These are phyloP conservation scores for Amoebophrya sp. DNA, from an alignment of 169 alveolate genomes.

Conservation along the genomic window DNA sequence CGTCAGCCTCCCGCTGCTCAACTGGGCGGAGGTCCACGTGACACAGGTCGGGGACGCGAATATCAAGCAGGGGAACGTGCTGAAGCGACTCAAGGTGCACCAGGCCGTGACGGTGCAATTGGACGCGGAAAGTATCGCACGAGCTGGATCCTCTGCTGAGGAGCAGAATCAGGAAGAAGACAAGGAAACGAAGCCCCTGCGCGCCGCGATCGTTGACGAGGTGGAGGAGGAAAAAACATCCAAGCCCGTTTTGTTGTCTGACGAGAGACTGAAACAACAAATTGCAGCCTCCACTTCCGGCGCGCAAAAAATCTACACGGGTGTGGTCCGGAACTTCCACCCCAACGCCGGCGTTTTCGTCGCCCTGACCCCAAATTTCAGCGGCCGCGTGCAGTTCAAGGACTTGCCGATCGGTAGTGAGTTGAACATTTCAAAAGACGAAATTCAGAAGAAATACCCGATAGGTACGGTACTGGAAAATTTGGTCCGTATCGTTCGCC, in stretches of 20 bases:
- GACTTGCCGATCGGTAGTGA: neutral
- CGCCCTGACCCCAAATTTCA: neutral
- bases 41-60: neutral
- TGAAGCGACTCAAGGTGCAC: neutral
- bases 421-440: neutral
- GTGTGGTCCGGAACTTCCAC: too few species aligned
- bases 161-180: too few species aligned
- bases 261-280: too few species aligned
- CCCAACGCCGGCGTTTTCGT: neutral
- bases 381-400: conserved; percentile 7
- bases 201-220: neutral
- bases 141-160: neutral
- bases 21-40: neutral
- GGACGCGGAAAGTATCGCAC: neutral
- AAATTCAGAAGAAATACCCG: neutral
- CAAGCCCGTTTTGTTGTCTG: neutral
- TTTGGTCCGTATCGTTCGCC: neutral
- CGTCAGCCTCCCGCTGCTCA: neutral
- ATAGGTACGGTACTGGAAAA: neutral
- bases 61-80: neutral
- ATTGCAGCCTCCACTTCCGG: too few species aligned
- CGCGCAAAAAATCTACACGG: too few species aligned
- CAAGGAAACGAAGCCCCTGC: neutral
- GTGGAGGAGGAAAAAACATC: neutral
- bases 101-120: neutral